phyloP scores from a whole-genome alignment of 2,329 filamentous ascomycete species.

The Escovopsis weberi region DNA sequence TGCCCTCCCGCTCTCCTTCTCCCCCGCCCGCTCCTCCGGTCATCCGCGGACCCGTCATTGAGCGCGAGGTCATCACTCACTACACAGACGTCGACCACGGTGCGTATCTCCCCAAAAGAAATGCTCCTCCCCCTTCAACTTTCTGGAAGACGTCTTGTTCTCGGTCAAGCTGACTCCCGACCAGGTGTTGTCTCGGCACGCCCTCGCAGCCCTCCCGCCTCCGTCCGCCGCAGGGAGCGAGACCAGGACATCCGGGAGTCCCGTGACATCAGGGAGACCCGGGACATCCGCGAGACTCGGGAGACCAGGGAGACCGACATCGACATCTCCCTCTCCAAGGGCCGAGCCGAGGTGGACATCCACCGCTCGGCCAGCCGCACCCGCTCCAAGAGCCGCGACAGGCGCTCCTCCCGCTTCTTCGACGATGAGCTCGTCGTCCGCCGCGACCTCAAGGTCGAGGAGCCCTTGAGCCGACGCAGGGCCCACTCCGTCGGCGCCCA shows the following conservation, averaged over 20 bases:
- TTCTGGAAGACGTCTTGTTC: not conserved
- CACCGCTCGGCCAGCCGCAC: constrained; percentile 22
- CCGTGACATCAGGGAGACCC: constrained; percentile 19
- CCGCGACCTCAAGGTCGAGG: constrained; percentile 34
- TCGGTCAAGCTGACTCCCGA: constrained; percentile 1
- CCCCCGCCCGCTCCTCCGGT: constrained; percentile 47
- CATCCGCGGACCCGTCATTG: constrained; percentile 64
- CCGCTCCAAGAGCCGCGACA: constrained; percentile 25
- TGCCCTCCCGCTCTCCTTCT: constrained; percentile 35
- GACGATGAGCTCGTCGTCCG: constrained; percentile 57
- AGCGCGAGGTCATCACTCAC: constrained; percentile 80
- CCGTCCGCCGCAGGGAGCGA: constrained; percentile 28
- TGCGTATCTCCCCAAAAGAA: constrained; percentile 24
- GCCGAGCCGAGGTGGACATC: constrained; percentile 45
- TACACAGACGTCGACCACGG: constrained; percentile 80
- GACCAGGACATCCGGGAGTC: constrained; percentile 2
- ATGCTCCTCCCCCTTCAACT: not conserved
- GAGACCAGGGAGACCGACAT: constrained; percentile 33
- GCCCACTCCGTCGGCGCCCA: constrained; percentile 36
- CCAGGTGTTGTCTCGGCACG: constrained; percentile 31
- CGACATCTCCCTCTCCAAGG: constrained; percentile 41
- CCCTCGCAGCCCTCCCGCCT: constrained; percentile 32
- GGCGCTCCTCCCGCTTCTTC: constrained; percentile 22
- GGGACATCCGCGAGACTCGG: constrained; percentile 16
- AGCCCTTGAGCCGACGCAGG: constrained; percentile 29